phyloP scores from a whole-genome alignment of 2,329 filamentous ascomycete species.

The Orbilia blumenaviensis region DNA sequence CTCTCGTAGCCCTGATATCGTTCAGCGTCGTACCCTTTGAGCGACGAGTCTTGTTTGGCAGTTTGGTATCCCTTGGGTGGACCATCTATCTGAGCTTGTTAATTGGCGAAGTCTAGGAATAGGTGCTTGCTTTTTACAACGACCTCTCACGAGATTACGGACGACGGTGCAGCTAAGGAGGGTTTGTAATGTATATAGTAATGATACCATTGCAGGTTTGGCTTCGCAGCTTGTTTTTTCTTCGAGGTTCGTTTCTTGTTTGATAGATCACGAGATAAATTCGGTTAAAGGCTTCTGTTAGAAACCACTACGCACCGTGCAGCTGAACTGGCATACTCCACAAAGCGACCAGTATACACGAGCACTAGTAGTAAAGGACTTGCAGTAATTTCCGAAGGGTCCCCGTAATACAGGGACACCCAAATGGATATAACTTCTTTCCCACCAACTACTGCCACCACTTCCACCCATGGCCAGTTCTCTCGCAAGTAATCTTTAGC shows the following conservation, averaged over 20 bases:
- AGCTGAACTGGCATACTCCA: too few relatives aligned
- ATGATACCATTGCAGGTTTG: slow-evolving; percentile 28
- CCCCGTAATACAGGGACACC: too few relatives aligned
- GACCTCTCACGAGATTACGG: neutral
- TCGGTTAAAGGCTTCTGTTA: neutral
- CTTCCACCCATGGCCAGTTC: neutral
- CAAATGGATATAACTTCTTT: neutral
- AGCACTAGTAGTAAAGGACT: neutral
- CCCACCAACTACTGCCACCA: slow-evolving; percentile 18
- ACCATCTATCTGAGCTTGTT: slow-evolving; percentile 67
- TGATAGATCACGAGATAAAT: neutral
- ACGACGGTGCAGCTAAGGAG: slow-evolving; percentile 1
- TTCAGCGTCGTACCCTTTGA: slow-evolving; percentile 66
- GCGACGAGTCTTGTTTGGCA: slow-evolving; percentile 65
- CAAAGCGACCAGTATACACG: too few relatives aligned
- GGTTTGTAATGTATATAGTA: slow-evolving; percentile 27
- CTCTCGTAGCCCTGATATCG: slow-evolving; percentile 66
- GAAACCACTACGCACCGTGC: too few relatives aligned
- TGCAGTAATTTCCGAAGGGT: too few relatives aligned
- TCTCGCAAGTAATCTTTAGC: slow-evolving; percentile 21
- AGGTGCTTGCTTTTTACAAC: neutral
- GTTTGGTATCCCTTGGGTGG: slow-evolving; percentile 65
- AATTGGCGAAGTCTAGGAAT: slow-evolving; percentile 55
- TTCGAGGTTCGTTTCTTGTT: neutral
- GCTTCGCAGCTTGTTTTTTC: neutral